These are phyloP conservation scores for Penicillium sp. DNA, from an alignment of 2,329 filamentous ascomycete genomes.

Conservation along the genomic window DNA sequence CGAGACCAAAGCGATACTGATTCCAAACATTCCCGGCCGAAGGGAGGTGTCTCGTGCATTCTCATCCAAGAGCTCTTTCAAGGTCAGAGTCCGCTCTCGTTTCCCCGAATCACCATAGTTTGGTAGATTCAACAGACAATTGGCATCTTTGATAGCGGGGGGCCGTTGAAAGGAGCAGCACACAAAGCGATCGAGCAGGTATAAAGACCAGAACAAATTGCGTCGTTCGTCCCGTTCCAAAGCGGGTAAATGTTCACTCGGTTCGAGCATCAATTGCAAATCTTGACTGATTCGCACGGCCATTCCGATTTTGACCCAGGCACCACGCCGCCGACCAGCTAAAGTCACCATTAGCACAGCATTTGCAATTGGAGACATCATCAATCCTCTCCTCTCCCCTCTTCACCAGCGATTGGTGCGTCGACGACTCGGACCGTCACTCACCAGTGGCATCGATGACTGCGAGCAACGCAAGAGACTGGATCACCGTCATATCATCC, in stretches of 20 bases:
- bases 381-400: too few species aligned
- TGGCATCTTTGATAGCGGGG: constrained; percentile 28
- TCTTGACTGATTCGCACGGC: constrained; percentile 31
- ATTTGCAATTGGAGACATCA: too few species aligned
- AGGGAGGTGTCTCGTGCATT: constrained; percentile 2
- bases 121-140: constrained; percentile 30
- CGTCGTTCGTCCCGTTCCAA: constrained; percentile 31
- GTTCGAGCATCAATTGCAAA: constrained; percentile 30
- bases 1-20: constrained; percentile 14
- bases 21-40: constrained; percentile 13
- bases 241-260: constrained; percentile 12
- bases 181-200: constrained; percentile 34
- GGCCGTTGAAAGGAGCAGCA: constrained; percentile 34
- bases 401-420: too few species aligned
- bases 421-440: neutral
- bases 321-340: constrained; percentile 27
- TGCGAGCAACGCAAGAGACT: constrained; percentile 26
- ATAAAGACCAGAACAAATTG: constrained; percentile 37
- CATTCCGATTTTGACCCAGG: constrained; percentile 34
- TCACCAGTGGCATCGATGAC: constrained; percentile 27
- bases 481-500: constrained; percentile 16
- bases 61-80: constrained; percentile 8
- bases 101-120: constrained; percentile 6
- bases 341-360: neutral
- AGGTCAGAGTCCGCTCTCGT: neutral